Evolutionary conservation across 108 stramenopile genomes (phyloP).

Genomic region (Nitzschia putrida): DNA sequence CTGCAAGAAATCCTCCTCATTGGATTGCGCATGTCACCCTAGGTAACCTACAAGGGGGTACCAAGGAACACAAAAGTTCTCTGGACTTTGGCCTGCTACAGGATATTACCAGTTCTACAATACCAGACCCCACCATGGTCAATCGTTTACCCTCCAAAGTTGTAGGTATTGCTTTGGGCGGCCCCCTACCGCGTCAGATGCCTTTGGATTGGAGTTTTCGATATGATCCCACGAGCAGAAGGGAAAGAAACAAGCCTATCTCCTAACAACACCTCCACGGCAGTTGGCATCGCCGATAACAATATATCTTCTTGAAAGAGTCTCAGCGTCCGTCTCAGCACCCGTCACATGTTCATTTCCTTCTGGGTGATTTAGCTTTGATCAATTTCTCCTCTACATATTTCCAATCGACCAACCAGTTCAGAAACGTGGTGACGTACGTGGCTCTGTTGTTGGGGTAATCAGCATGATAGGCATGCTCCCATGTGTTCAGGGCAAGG

Average conservation of each 20-base stretch:
- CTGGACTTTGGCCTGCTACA: neutral
- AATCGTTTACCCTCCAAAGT: slow-evolving; percentile 1
- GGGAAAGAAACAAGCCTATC: too few species aligned
- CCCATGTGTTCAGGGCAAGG: slow-evolving; percentile 93
- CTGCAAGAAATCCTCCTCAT: slow-evolving; percentile 8
- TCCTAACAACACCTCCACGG: too few species aligned
- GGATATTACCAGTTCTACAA: slow-evolving; percentile 11
- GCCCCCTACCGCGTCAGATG: slow-evolving; percentile 51
- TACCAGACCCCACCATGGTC: neutral
- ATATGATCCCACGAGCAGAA: neutral
- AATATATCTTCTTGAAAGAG: too few species aligned
- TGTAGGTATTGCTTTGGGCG: slow-evolving; percentile 47
- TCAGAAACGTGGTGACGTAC: slow-evolving; percentile 62
- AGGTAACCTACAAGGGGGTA: slow-evolving; percentile 43
- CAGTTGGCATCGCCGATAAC: too few species aligned
- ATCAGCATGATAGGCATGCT: slow-evolving; percentile 93
- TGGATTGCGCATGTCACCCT: slow-evolving; percentile 67
- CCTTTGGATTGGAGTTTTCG: slow-evolving; percentile 56
- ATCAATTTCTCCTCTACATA: slow-evolving; percentile 50
- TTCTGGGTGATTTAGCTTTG: slow-evolving; percentile 14
- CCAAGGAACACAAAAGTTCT: slow-evolving; percentile 11
- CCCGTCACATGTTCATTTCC: neutral
- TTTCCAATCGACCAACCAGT: slow-evolving; percentile 61
- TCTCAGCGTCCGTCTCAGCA: too few species aligned
- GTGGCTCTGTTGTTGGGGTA: slow-evolving; percentile 89